Evolutionary conservation across 2,329 filamentous ascomycete species (phyloP), one percentile per base, ranked within the genome.

Genomic region (Thelonectria rubi): DNA sequence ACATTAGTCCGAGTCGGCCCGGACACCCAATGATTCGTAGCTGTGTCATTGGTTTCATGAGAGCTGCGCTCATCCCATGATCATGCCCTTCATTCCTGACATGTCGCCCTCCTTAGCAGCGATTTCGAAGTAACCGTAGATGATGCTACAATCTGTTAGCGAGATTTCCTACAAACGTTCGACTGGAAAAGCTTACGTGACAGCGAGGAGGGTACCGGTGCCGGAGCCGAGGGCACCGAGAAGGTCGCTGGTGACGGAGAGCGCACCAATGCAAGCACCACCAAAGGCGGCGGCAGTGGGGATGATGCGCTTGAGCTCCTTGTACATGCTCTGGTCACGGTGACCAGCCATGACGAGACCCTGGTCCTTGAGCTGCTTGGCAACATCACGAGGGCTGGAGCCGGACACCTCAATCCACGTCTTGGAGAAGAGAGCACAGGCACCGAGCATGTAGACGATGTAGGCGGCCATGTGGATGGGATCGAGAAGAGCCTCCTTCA

Each of bases 271-370:
- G 85, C 94, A 98, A 70, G 95, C 95, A 86, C 95, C 95, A 80
- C 96, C 95, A 71, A 99, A 99, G 73, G 96, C 95, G 68, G 95
- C 95, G 65, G 95, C 96, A 63, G 95, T 98, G 67, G 95, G 96
- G 69, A 99, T 99, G 74, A 99, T 95, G 75, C 95, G 91, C 91
- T 99, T 99, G 68, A 99, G 88, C 83, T 99, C 95, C 86, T 97
- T 97, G 89, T 99, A 99, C 95, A 99, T 99, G 85, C 92, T 96
- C 87, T 98, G 94, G 80, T 99, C 96, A 83, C 95, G 92, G 86
- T 99, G 95, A 76, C 95, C 95, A 75, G 95, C 94, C 96, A 99
- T 99, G 72, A 99, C 94, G 61, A 99, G 90, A 78, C 95, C 95
- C 83, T 99, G 95, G 76, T 99, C 96, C 89, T 99, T 99, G 79